These are phyloP conservation scores for Amylostereum chailletii DNA, from an alignment of 1,284 basidiomycete species.

Conservation along the genomic window DNA sequence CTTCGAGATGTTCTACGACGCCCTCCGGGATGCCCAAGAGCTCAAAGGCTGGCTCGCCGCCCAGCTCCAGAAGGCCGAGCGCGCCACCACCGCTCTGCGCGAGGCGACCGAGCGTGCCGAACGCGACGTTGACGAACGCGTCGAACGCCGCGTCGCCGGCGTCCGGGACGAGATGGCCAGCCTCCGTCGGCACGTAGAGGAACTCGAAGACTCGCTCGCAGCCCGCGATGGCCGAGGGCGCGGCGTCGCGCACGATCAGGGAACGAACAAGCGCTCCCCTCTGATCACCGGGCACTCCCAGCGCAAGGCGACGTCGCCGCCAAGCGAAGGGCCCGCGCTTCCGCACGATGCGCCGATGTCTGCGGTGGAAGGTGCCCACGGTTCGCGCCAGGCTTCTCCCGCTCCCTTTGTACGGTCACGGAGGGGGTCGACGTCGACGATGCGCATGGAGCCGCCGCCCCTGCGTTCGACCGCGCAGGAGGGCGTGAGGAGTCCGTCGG, in stretches of 20 bases:
- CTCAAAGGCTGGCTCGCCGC: constrained; percentile 66
- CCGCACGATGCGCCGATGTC: constrained; percentile 20
- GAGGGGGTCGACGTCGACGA: constrained; percentile 38
- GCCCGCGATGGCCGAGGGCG: constrained; percentile 10
- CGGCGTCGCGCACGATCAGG: constrained; percentile 9
- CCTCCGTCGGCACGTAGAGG: constrained; percentile 39
- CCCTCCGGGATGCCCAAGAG: constrained; percentile 65
- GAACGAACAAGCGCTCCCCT: constrained; percentile 34
- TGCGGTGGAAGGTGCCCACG: constrained; percentile 16
- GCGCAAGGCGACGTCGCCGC: constrained; percentile 8
- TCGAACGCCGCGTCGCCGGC: constrained; percentile 45
- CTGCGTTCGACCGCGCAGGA: constrained; percentile 14
- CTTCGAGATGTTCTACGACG: constrained; percentile 73
- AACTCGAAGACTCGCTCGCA: constrained; percentile 20
- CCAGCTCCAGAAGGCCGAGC: constrained; percentile 54
- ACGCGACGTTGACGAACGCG: constrained; percentile 44
- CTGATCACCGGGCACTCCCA: constrained; percentile 17
- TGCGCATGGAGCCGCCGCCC: constrained; percentile 35
- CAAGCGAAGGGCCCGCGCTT: constrained; percentile 14
- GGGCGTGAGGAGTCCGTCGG: constrained; percentile 2
- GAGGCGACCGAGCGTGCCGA: constrained; percentile 51
- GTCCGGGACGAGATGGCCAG: constrained; percentile 50
- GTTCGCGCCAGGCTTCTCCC: constrained; percentile 20
- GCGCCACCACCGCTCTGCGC: constrained; percentile 40
- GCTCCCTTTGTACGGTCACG: constrained; percentile 37